Evolutionary conservation across 805 yeast species (phyloP), one percentile per base, ranked within the genome.

Genomic region (Tetrapisispora namnaoensis): DNA sequence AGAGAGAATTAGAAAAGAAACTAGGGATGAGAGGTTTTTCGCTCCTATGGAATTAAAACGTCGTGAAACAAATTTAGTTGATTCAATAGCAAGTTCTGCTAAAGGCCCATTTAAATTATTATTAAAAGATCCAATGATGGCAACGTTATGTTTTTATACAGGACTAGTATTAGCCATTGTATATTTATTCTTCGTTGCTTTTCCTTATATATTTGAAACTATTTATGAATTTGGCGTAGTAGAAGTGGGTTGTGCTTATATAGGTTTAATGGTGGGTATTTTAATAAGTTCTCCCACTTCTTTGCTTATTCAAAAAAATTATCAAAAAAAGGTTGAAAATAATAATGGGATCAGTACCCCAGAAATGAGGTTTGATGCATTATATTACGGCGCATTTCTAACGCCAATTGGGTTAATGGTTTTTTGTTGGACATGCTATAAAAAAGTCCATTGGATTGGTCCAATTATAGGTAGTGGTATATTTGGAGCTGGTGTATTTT

Each of bases 401-500:
- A 68, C 82, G 51, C 88, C 88, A 1, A 70, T 78, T 28, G 76
- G 86, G 0, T 67, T 86, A 47, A 83, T 85, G 70, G 84, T 89
- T 77, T 70, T 85, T 52, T 91, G 81, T 2, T 86, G 93, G 90
- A 75, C 88, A 2, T 75, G 81, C 22, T 75, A 76, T 55, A 48
- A 64, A 0, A 60, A 74, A 30, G 73, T 84, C 11, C 89, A 81
- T 60, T 85, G 89, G 88, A 79, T 83, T 59, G 86, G 76, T 1
- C 82, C 93, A 4, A 68, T 78, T 20, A 74, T 81, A 49, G 80
- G 90, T 2, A 90, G 88, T 51, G 74, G 80, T n/a, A 75, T 88
- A 10, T 78, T 84, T 61, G 90, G 93, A 4, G 74, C 79, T 54
- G 83, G 88, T 2, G 75, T 83, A 42, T 75, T 83, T 37, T 71